These are phyloP conservation scores for Ogataea dorogensis DNA, from an alignment of 805 yeast species.

Conservation along the genomic window DNA sequence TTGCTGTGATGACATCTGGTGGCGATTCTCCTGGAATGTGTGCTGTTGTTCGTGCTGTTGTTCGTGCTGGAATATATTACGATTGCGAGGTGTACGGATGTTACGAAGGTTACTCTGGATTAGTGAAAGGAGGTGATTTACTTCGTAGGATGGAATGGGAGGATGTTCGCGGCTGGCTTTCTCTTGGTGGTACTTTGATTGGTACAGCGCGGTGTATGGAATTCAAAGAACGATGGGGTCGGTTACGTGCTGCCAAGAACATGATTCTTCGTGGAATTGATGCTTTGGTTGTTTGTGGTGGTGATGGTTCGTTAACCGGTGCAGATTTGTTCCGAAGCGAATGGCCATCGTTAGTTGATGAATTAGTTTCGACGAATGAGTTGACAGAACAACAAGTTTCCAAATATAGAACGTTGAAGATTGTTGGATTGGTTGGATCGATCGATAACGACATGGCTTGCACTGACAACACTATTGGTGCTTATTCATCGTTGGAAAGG, in stretches of 20 bases:
- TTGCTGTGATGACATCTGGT: constrained; percentile 97
- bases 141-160: constrained; percentile 85
- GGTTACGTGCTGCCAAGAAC: constrained; percentile 79
- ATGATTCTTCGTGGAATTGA: constrained; percentile 87
- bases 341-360: constrained; percentile 87
- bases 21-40: constrained; percentile 99
- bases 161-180: constrained; percentile 91
- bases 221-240: constrained; percentile 82
- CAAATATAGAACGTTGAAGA: constrained; percentile 71
- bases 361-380: constrained; percentile 55
- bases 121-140: constrained; percentile 77
- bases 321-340: constrained; percentile 92
- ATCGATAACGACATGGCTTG: constrained; percentile 98
- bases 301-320: constrained; percentile 98
- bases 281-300: constrained; percentile 95
- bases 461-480: constrained; percentile 96
- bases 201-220: constrained; percentile 94
- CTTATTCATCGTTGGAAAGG: constrained; percentile 88
- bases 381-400: constrained; percentile 58
- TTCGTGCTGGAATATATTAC: constrained; percentile 81
- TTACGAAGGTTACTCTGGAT: constrained; percentile 92
- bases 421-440: constrained; percentile 94
- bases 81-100: constrained; percentile 92
- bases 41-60: constrained; percentile 93
- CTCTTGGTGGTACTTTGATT: constrained; percentile 91